These are phyloP conservation scores for Eucalyptus marginata DNA, from an alignment of 345 rosid species.

Conservation along the genomic window DNA sequence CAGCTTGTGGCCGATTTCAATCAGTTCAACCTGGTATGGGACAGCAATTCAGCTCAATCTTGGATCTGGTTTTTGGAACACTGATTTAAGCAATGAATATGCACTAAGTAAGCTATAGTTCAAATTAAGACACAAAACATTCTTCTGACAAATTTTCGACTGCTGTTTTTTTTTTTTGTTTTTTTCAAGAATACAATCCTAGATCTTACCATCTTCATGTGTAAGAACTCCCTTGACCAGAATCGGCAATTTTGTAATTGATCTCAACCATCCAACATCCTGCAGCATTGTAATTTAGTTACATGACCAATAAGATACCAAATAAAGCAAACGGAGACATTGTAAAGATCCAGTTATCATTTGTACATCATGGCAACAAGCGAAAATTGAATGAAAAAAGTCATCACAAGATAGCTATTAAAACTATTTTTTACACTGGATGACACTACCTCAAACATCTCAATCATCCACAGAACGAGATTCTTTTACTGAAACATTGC, in stretches of 20 bases:
- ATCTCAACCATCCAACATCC: constrained; percentile 81
- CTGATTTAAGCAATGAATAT: not conserved
- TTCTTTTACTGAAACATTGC: not conserved
- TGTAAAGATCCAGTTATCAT: not conserved
- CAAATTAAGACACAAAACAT: not conserved
- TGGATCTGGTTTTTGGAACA: not conserved
- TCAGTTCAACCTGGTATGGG: not conserved
- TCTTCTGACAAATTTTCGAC: not conserved
- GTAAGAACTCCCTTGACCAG: constrained; percentile 77
- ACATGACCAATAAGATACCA: not conserved
- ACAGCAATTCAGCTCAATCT: not conserved
- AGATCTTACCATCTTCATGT: constrained; percentile 60
- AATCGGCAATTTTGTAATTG: constrained; percentile 69
- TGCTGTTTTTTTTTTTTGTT: not conserved
- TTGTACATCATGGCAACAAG: not conserved
- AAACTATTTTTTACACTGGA: not conserved
- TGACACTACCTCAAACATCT: not conserved
- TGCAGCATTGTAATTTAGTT: constrained; percentile 5
- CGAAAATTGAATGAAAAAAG: not conserved
- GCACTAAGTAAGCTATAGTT: not conserved
- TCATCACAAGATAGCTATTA: not conserved
- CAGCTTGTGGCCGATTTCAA: not conserved
- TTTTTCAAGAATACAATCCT: not conserved
- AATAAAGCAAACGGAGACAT: not conserved
- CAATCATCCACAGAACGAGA: not conserved